Percentiles rank a stretch among this genome's conserved stretches.
Conservation (phyloP, 202 grass and related monocot genomes). For the Tripidium arundinaceum region DNA sequence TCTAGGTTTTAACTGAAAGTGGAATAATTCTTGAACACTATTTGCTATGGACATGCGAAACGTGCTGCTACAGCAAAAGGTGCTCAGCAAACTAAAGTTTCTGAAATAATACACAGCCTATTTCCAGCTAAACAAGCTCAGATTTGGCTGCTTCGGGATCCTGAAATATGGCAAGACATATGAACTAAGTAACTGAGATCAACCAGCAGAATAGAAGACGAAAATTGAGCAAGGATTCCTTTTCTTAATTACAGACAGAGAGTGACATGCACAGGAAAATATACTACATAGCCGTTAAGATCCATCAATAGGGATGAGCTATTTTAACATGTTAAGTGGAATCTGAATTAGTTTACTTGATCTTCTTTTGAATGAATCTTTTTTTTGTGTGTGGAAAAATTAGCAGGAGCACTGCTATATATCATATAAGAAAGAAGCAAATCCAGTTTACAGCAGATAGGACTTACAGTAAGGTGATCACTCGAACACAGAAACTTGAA, state of each 20-base stretch:
- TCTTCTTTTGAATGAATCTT: not conserved
- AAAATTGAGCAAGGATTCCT: not conserved
- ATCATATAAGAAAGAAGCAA: too few species aligned
- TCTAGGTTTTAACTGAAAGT: too few species aligned
- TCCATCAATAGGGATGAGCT: constrained; percentile 17
- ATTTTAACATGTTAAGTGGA: constrained; percentile 28
- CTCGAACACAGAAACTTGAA: too few species aligned
- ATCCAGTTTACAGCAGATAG: too few species aligned
- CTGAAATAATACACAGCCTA: constrained; percentile 59
- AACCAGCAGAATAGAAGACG: not conserved
- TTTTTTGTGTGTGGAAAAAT: too few species aligned
- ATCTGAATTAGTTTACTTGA: not conserved
- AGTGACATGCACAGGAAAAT: constrained; percentile 20
- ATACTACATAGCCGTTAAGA: not conserved
- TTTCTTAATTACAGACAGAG: constrained; percentile 9
- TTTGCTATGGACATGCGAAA: too few species aligned
- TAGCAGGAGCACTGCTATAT: too few species aligned
- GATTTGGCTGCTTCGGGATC: constrained; percentile 90
- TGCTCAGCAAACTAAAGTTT: too few species aligned
- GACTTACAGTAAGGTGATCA: too few species aligned
- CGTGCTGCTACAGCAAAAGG: too few species aligned
- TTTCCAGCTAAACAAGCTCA: constrained; percentile 62
- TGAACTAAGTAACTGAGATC: constrained; percentile 2
- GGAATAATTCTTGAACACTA: too few species aligned
- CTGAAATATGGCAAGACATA: constrained; percentile 47